Conservation (phyloP, 768 basidiomycete species). For the Collybiopsis confluens region DNA sequence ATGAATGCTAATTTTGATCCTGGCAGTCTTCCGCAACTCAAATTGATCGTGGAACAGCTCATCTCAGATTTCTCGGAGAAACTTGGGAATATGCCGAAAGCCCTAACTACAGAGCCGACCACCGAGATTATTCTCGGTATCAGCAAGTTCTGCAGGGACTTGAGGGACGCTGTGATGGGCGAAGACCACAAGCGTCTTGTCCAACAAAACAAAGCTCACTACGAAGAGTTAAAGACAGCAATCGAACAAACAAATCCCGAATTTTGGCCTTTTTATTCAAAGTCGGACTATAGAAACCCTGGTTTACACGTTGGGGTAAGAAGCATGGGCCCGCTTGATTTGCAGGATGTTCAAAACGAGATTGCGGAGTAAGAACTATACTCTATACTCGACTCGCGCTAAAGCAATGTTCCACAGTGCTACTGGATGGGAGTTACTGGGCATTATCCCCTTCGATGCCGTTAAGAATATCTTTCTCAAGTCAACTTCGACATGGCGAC, state of each 20-base stretch:
- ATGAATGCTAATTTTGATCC: not conserved
- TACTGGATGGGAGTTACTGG: conserved; percentile 33
- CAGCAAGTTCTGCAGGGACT: conserved; percentile 37
- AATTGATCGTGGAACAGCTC: conserved; percentile 31
- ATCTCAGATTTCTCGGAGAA: conserved; percentile 30
- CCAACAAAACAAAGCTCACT: conserved; percentile 24
- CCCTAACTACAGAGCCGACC: conserved; percentile 32
- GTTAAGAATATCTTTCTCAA: conserved; percentile 22
- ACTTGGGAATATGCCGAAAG: conserved; percentile 36
- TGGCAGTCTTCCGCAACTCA: conserved; percentile 45
- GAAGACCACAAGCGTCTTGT: conserved; percentile 20
- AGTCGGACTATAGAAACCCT: not conserved
- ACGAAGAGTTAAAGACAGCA: conserved; percentile 23
- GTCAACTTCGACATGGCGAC: conserved; percentile 24
- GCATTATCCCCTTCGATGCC: conserved; percentile 31
- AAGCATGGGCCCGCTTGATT: not conserved
- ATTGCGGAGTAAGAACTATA: conserved; percentile 27
- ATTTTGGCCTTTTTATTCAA: conserved; percentile 24
- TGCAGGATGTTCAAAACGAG: conserved; percentile 26
- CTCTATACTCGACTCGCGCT: not conserved
- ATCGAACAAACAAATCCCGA: conserved; percentile 30
- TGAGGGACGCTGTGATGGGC: conserved; percentile 25
- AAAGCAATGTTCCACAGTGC: conserved; percentile 17
- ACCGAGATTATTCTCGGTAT: conserved; percentile 43
- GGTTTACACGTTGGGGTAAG: not conserved